Evolutionary conservation across 306 rosid species (phyloP), one percentile per base, ranked within the genome.

Genomic region (Medicago arabica): DNA sequence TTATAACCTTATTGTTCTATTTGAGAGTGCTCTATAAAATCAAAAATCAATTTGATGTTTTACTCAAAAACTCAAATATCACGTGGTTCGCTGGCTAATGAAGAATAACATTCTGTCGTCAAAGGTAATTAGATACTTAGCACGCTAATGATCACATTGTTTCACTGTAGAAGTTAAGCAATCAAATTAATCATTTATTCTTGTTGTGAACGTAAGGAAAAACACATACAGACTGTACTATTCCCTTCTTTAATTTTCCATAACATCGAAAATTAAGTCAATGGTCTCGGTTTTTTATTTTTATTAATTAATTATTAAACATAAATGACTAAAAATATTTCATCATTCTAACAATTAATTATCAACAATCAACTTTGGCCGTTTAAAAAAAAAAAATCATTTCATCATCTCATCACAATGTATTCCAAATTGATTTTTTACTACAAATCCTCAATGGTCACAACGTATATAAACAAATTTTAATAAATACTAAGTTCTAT

Each of bases 141-240:
- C 73, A 68, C 70, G 79, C 69, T 21, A 62, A 53, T 78, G 39
- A 55, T 78, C 75, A 47, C 46, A 63, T 77, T 80, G 72, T 68
- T 74, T 76, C 79, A 63, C 78, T 78, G 74, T 71, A 67, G 54
- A 85, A 74, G 85, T 50, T 73, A 85, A 87, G 88, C 84, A 80
- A 89, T 47, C 80, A 71, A 64, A 41, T 63, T 70, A 57, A 59
- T 80, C 59, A 65, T 15, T 63, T 73, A 71, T 21, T 57, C 81
- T 84, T 83, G 81, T 86, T 75, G 71, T 69, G 34, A 78, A 58
- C 54, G 80, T 77, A 88, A 88, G 90, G 80, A 84, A 85, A 58
- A 58, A 25, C 62, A 64, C 69, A 4, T 13, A 79, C 75, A 59
- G 63, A 76, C 61, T 70, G 46, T 16, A 60, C 6, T 65, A 23